Evolutionary conservation across 2,329 filamentous ascomycete species (phyloP).

Genomic region (Trichoderma sp.): DNA sequence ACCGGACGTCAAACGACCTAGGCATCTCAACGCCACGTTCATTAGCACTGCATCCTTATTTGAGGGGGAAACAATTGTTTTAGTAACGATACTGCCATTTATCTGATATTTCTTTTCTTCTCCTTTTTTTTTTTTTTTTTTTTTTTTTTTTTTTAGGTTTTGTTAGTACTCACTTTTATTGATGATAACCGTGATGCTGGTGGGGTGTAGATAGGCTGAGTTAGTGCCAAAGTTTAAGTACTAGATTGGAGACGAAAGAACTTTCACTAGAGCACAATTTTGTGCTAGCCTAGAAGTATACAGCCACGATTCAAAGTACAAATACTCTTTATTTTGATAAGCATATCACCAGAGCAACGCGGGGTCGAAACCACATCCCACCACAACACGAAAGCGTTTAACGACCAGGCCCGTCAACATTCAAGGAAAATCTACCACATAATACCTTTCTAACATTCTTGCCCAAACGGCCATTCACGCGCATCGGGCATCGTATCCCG

Average conservation of each 20-base stretch:
- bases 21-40: not conserved
- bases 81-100: not conserved
- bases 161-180: not conserved
- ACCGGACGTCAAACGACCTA: not conserved
- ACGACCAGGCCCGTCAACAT: slow-evolving; percentile 1
- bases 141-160: too few species aligned
- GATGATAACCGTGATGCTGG: not conserved
- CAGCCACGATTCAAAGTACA: not conserved
- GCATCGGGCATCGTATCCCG: not conserved
- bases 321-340: not conserved
- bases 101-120: too few species aligned
- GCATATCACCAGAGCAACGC: slow-evolving; percentile 18
- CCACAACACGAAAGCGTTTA: not conserved
- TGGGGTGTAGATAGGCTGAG: not conserved
- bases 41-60: not conserved
- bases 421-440: not conserved
- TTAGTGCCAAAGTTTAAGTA: slow-evolving; percentile 1
- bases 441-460: not conserved
- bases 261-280: not conserved
- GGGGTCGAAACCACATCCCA: slow-evolving; percentile 20
- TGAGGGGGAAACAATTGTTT: too few species aligned
- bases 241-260: not conserved
- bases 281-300: not conserved
- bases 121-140: too few species aligned
- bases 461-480: not conserved